Percentiles rank a stretch among this genome's conserved stretches.
phyloP scores from a whole-genome alignment of 2,329 filamentous ascomycete genomes.

The Fusarium multiceps region DNA sequence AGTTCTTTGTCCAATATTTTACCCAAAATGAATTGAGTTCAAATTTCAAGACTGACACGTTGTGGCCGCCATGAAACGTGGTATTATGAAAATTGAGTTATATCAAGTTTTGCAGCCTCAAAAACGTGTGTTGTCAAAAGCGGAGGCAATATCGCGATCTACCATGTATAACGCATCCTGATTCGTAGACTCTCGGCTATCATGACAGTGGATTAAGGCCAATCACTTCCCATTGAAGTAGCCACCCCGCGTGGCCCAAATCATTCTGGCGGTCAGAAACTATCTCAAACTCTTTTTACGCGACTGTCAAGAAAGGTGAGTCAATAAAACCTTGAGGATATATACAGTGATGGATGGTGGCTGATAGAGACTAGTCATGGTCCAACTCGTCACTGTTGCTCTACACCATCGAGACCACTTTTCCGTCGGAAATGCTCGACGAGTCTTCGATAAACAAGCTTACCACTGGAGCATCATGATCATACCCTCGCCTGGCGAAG shows the following conservation, averaged over 20 bases:
- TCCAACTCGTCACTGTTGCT: slow-evolving; percentile 39
- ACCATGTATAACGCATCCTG: neutral
- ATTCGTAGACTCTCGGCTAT: slow-evolving; percentile 4
- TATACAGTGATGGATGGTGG: too few species aligned
- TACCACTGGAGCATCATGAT: slow-evolving; percentile 50
- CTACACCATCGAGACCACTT: slow-evolving; percentile 46
- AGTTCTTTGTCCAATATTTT: neutral
- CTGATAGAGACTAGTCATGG: slow-evolving; percentile 14
- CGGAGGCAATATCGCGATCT: neutral
- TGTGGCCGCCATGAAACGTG: neutral
- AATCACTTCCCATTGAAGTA: slow-evolving; percentile 11
- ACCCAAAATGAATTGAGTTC: neutral
- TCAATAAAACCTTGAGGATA: too few species aligned
- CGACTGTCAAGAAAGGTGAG: neutral
- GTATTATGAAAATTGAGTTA: neutral
- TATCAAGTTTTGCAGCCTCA: neutral
- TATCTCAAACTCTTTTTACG: neutral
- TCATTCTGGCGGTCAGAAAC: slow-evolving; percentile 3
- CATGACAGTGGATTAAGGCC: slow-evolving; percentile 5
- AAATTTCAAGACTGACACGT: neutral
- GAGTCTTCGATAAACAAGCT: slow-evolving; percentile 45
- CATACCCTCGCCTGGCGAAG: slow-evolving; percentile 33
- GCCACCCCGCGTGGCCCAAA: neutral
- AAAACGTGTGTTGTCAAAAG: neutral
- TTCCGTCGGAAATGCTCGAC: slow-evolving; percentile 41